Conservation (phyloP, 305 asterid genomes). For the Andrographis paniculata region DNA sequence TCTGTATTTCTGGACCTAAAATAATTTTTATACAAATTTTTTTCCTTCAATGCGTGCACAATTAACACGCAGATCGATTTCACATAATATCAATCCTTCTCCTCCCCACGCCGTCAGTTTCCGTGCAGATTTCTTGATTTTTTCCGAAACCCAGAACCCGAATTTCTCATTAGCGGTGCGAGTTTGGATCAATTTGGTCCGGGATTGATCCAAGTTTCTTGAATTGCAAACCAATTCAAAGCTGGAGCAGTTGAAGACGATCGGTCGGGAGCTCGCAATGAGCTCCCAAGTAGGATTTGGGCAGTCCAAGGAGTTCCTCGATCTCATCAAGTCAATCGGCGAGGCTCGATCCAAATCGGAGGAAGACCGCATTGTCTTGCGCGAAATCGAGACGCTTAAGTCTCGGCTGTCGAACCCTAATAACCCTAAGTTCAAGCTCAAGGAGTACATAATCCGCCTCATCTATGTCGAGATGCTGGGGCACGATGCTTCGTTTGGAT, state of each 20-base stretch:
- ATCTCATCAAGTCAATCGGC: constrained; percentile 90
- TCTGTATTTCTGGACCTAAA: too few species aligned
- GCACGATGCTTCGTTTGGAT: constrained; percentile 94
- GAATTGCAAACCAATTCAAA: constrained; percentile 16
- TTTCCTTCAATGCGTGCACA: background rate
- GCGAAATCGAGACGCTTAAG: constrained; percentile 81
- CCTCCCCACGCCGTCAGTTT: background rate
- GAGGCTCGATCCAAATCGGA: constrained; percentile 98
- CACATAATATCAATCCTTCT: too few species aligned
- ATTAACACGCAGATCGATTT: background rate
- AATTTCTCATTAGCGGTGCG: background rate
- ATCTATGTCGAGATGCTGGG: constrained; percentile 96
- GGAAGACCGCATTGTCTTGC: constrained; percentile 82
- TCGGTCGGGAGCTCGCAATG: constrained; percentile 99
- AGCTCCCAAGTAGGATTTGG: constrained; percentile 94
- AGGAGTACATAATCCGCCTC: constrained; percentile 78
- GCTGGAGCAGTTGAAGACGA: constrained; percentile 94
- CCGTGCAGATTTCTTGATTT: background rate
- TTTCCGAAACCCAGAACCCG: background rate
- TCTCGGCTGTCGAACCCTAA: constrained; percentile 64
- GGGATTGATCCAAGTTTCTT: constrained; percentile 22
- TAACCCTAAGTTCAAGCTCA: constrained; percentile 83
- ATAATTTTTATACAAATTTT: too few species aligned
- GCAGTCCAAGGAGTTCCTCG: constrained; percentile 90
- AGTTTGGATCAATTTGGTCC: constrained; percentile 13